Evolutionary conservation across 331 rosid genomes (phyloP).

Genomic region (Dryas integrifolia): DNA sequence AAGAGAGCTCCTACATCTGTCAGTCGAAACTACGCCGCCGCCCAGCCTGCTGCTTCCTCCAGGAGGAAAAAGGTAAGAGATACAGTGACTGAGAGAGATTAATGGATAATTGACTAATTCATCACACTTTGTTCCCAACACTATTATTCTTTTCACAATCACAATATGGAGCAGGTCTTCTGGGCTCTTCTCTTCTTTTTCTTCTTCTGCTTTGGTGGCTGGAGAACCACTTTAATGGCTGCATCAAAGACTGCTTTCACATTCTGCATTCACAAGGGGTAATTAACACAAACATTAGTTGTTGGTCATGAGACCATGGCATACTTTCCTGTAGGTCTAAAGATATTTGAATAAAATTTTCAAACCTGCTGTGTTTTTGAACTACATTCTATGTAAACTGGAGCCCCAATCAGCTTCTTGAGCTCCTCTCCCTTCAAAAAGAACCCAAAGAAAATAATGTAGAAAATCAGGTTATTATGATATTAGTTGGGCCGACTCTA

Average conservation of each 20-base stretch:
- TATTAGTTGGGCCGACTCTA: not conserved
- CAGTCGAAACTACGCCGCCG: conserved; percentile 34
- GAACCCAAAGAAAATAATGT: conserved; percentile 18
- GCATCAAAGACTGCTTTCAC: conserved; percentile 96
- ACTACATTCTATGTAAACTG: conserved; percentile 85
- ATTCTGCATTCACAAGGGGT: conserved; percentile 53
- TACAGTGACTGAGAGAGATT: conserved; percentile 36
- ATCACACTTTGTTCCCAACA: conserved; percentile 41
- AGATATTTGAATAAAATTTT: conserved; percentile 20
- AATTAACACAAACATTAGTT: conserved; percentile 1
- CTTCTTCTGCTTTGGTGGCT: conserved; percentile 84
- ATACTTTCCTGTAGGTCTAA: not conserved
- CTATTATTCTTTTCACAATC: conserved; percentile 34
- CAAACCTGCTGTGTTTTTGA: conserved; percentile 93
- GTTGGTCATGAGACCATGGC: conserved; percentile 7
- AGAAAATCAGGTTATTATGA: not conserved
- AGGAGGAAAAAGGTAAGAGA: conserved; percentile 35
- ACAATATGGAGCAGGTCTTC: conserved; percentile 74
- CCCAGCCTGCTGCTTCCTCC: conserved; percentile 33
- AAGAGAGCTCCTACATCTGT: conserved; percentile 37
- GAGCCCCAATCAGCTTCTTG: conserved; percentile 80
- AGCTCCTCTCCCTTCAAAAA: conserved; percentile 82
- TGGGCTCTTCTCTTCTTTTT: conserved; percentile 75
- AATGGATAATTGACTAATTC: conserved; percentile 39
- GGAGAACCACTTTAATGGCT: conserved; percentile 92